Evolutionary conservation across 352 stramenopile species (phyloP).

Genomic region (Elongisporangium prolatum): DNA sequence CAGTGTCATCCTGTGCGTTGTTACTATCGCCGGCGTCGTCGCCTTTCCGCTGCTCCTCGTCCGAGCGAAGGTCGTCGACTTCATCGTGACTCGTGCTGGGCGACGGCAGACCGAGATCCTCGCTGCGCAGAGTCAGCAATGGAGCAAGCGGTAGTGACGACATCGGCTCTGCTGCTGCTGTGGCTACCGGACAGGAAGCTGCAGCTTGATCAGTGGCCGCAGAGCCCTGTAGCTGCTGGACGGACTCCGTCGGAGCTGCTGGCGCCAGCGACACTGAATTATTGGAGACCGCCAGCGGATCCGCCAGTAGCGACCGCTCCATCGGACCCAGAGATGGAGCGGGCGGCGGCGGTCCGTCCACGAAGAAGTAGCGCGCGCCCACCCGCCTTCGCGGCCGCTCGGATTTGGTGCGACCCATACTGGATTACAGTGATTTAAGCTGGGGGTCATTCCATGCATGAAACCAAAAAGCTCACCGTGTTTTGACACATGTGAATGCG

Average conservation of each 20-base stretch:
- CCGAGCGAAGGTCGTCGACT: slow-evolving; percentile 9
- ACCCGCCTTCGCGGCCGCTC: slow-evolving; percentile 23
- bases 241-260: slow-evolving; percentile 2
- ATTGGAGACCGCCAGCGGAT: not conserved
- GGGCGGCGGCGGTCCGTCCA: not conserved
- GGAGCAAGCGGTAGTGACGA: not conserved
- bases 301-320: not conserved
- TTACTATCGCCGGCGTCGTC: not conserved
- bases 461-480: not conserved
- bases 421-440: not conserved
- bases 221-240: not conserved
- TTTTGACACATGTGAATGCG: not conserved
- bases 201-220: not conserved
- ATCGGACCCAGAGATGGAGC: not conserved
- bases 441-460: not conserved
- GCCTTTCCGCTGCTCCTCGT: not conserved
- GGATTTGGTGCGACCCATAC: slow-evolving; percentile 36
- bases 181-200: too few relatives aligned
- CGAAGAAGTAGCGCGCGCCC: slow-evolving; percentile 8
- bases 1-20: not conserved
- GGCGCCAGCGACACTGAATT: not conserved
- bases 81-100: slow-evolving; percentile 2
- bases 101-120: not conserved
- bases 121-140: not conserved
- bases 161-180: not conserved